Percentiles rank a stretch among this genome's conserved stretches.
Conservation (phyloP, 768 basidiomycete species). For the Naganishia randhawae region DNA sequence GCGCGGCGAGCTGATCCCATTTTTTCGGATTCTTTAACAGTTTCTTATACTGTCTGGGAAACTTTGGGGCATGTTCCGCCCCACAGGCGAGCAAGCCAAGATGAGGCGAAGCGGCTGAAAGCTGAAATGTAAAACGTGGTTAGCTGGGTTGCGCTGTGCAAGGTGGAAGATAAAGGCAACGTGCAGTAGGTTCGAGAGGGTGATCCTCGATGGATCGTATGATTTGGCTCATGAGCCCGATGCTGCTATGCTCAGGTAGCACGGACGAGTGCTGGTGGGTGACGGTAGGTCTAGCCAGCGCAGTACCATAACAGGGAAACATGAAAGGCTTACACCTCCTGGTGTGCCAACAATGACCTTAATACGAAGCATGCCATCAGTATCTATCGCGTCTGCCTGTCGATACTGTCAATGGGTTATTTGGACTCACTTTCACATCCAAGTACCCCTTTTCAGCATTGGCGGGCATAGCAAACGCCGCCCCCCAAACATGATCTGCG, state of each 20-base stretch:
- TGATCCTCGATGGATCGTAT: slow-evolving; percentile 67
- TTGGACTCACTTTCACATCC: slow-evolving; percentile 27
- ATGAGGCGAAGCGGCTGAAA: slow-evolving; percentile 43
- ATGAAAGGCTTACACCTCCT: slow-evolving; percentile 4
- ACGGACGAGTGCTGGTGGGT: slow-evolving; percentile 64
- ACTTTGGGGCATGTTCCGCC: slow-evolving; percentile 60
- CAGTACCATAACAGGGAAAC: too few relatives aligned
- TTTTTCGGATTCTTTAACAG: slow-evolving; percentile 38
- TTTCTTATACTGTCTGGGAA: slow-evolving; percentile 58
- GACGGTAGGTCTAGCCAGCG: not conserved
- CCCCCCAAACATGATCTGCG: slow-evolving; percentile 42
- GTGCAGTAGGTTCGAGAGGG: slow-evolving; percentile 52
- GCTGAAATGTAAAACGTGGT: not conserved
- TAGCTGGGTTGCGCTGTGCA: not conserved
- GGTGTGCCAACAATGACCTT: slow-evolving; percentile 3
- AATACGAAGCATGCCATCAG: slow-evolving; percentile 35
- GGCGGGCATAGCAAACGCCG: slow-evolving; percentile 42
- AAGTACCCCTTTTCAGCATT: slow-evolving; percentile 51
- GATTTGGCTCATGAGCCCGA: slow-evolving; percentile 72
- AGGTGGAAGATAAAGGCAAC: not conserved
- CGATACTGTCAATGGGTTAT: not conserved
- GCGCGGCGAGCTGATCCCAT: slow-evolving; percentile 55
- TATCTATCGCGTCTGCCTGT: not conserved
- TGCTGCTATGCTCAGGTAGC: slow-evolving; percentile 73
- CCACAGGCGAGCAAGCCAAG: slow-evolving; percentile 60